Conservation (phyloP, 768 basidiomycete species). For the Suillus decipiens region DNA sequence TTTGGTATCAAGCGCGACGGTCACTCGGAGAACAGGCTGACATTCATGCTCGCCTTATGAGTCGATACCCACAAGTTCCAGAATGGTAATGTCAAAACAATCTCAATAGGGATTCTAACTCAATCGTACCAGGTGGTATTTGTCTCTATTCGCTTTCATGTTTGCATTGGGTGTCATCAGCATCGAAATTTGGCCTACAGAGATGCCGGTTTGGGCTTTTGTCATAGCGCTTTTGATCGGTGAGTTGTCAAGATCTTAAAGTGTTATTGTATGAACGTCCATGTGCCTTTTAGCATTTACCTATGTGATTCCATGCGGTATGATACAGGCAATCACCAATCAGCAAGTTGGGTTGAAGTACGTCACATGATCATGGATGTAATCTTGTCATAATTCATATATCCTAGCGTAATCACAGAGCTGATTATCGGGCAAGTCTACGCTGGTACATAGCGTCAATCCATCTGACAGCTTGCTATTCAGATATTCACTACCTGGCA, state of each 20-base stretch:
- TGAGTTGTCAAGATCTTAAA: constrained; percentile 23
- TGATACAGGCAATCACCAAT: constrained; percentile 75
- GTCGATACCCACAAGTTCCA: constrained; percentile 53
- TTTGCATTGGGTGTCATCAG: constrained; percentile 67
- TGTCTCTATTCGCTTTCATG: constrained; percentile 66
- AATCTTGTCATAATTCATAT: constrained; percentile 1
- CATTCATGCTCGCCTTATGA: constrained; percentile 84
- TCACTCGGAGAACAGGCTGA: constrained; percentile 79
- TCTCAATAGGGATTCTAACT: not conserved
- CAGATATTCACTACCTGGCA: constrained; percentile 70
- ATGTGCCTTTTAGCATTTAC: constrained; percentile 32
- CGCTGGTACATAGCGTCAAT: not conserved
- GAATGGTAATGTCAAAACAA: constrained; percentile 2
- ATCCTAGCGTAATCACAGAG: constrained; percentile 67
- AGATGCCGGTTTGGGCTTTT: constrained; percentile 70
- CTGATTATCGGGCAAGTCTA: constrained; percentile 64
- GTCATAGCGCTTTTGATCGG: constrained; percentile 63
- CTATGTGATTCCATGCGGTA: constrained; percentile 55
- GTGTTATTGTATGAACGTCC: not conserved
- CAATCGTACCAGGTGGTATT: constrained; percentile 67
- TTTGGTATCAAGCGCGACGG: constrained; percentile 68
- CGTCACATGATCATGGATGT: constrained; percentile 5
- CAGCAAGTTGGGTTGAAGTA: constrained; percentile 71
- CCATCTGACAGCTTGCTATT: constrained; percentile 1
- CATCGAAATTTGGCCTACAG: constrained; percentile 74